Evolutionary conservation across 129 eudicot genomes (phyloP), one percentile per base, ranked within the genome.

Genomic region (Ambrosia trifida): DNA sequence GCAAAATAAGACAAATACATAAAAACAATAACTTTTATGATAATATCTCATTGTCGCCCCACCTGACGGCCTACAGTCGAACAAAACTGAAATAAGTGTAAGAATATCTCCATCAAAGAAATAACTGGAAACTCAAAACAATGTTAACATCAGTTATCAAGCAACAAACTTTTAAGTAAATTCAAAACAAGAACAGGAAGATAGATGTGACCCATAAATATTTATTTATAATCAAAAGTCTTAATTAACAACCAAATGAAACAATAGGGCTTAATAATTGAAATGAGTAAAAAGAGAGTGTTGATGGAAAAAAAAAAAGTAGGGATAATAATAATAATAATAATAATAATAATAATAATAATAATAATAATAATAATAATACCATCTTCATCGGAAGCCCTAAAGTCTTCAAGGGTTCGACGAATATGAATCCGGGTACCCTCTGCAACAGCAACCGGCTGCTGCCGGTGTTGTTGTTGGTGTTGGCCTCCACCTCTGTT

Each of bases 371-470:
- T 24, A 24, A 24, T 24, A 24, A 4, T 31, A 17, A 12, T 59
- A 59, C 65, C 65, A 8, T 77, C 30, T n/a, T 79, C 83, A 43
- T 80, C 53, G 6, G 95, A 85, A n/a, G 63, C 52, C 40, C 81
- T 68, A 70, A 91, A 91, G 69, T 83, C 45, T 59, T 85, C 75
- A 17, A 91, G 91, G 30, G 76, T 31, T 62, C 38, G 51, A n/a
- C 83, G 81, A 18, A 91, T 72, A 18, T 66, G 67, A 67, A 91
- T 91, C 40, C 89, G 91, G 49, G 72, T 70, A 30, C 81, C 72
- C 78, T 90, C 94, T 9, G 70, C 33, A 53, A 84, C 60, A 3
- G 13, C 17, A 2, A 36, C 63, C 17, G 66, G 50, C 13, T 72
- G 70, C 28, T 73, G 69, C 9, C 38, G 20, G 52, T 70, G 72